Base-by-base conservation (phyloP, 2,329 filamentous ascomycete species). In the Escovopsis sp. region DNA sequence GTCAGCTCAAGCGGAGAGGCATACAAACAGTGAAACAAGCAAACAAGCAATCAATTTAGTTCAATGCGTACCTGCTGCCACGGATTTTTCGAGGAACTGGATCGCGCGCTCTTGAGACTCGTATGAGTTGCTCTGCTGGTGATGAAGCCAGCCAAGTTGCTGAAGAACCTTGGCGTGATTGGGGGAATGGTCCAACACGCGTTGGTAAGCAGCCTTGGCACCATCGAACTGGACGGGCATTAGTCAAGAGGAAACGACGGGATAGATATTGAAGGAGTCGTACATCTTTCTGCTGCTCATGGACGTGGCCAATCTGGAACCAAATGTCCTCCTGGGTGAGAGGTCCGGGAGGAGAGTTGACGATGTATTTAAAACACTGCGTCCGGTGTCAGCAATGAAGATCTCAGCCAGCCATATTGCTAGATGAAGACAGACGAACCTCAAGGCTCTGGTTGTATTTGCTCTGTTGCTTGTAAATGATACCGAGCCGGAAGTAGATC, bases 231-330 rank as follows among this genome's bases (percentile, higher is more conserved):
- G 41, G n/a, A 40, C 16, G 19, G 39, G 34, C 51, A 35, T 23
- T n/a, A 6, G 25, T 29, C 10, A 39, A 34, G 29, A 11, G 12
- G 13, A 9, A 17, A 5, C 4, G 17, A 8, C 8, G 1, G 23
- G 18, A 18, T 16, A 14, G 29, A 10, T 5, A 16, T 4, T 19
- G 5, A 13, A 4, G n/a, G n/a, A n/a, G 8, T 25, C 85, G 62
- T 68, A 94, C 87, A 51, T 98, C 90, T 68, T 96, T 96, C 58
- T 96, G 88, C 52, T 96, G 90, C 55, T 98, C 90, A 51, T 98
- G 87, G 34, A 98, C 90, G 56, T 98, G 90, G 18, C 90, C 90
- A 52, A 98, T 96, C 58, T 98, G 90, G 65, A 98, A 98, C 88
- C 88, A 96, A 41, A 98, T 98, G 49, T 98, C 90, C 57, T 96